phyloP scores from a whole-genome alignment of 1,284 basidiomycete genomes.

The Taiwanofungus camphoratus region DNA sequence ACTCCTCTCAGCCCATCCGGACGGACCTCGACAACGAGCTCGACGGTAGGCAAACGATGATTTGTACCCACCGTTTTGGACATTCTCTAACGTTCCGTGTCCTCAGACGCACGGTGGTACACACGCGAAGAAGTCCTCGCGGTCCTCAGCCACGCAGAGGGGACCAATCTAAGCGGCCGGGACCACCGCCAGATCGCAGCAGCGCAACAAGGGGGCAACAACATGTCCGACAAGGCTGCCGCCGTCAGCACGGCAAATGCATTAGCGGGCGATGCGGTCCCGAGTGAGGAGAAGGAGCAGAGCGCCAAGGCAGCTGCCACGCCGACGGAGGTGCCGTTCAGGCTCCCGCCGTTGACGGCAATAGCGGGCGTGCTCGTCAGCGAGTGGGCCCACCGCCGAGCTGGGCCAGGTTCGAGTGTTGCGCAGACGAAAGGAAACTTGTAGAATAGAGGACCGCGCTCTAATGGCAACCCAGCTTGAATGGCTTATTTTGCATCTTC shows the following conservation, averaged over 20 bases:
- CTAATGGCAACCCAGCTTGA: neutral
- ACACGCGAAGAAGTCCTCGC: conserved; percentile 66
- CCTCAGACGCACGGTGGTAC: conserved; percentile 83
- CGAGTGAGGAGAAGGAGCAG: conserved; percentile 2
- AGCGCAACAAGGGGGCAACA: conserved; percentile 15
- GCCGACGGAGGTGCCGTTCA: conserved; percentile 40
- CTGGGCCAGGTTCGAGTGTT: conserved; percentile 10
- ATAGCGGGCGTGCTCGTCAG: conserved; percentile 68
- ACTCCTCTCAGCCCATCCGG: conserved; percentile 69
- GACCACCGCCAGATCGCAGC: conserved; percentile 57
- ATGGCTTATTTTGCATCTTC: neutral
- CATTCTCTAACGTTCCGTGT: neutral
- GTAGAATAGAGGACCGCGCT: conserved; percentile 1
- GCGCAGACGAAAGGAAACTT: conserved; percentile 3
- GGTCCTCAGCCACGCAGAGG: conserved; percentile 54
- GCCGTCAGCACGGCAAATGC: conserved; percentile 8
- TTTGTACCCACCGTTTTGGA: neutral
- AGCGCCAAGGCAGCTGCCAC: conserved; percentile 21
- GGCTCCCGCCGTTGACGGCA: conserved; percentile 62
- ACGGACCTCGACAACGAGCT: conserved; percentile 94
- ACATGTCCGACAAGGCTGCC: conserved; percentile 11
- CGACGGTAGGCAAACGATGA: conserved; percentile 51
- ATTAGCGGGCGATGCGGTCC: conserved; percentile 8
- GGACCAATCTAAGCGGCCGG: conserved; percentile 45
- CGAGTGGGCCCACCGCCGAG: conserved; percentile 53